These are phyloP conservation scores for Poronia punctata DNA, from an alignment of 495 filamentous ascomycete species.

Conservation along the genomic window DNA sequence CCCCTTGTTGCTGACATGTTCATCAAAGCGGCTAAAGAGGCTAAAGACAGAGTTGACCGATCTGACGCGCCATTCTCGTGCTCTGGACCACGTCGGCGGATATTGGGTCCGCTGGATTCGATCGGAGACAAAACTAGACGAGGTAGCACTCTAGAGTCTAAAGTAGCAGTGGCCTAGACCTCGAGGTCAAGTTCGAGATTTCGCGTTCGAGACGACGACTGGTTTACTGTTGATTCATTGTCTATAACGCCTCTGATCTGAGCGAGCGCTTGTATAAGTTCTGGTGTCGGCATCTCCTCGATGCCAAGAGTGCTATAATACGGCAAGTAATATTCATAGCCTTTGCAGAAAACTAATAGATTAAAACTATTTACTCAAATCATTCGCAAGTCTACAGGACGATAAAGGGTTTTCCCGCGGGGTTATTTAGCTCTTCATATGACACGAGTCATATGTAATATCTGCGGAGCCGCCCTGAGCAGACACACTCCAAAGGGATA, in stretches of 20 bases:
- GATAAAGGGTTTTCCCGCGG: too few relatives aligned
- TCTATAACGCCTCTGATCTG: neutral
- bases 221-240: neutral
- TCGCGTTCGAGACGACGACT: too few relatives aligned
- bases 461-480: neutral
- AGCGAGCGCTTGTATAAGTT: too few relatives aligned
- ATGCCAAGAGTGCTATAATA: too few relatives aligned
- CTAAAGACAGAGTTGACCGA: constrained; percentile 16
- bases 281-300: too few relatives aligned
- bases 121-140: constrained; percentile 6
- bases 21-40: constrained; percentile 26
- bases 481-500: constrained; percentile 7
- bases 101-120: neutral
- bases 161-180: constrained; percentile 8
- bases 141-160: constrained; percentile 1
- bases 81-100: constrained; percentile 7
- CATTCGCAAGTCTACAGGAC: too few relatives aligned
- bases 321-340: too few relatives aligned
- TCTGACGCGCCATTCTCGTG: constrained; percentile 6
- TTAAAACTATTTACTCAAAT: too few relatives aligned
- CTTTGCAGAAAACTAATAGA: too few relatives aligned
- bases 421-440: too few relatives aligned
- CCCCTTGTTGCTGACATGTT: constrained; percentile 14
- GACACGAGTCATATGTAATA: neutral
- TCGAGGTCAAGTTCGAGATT: too few relatives aligned